Evolutionary conservation across 2,329 filamentous ascomycete species (phyloP).

Genomic region (Pyricularia pennisetigena): DNA sequence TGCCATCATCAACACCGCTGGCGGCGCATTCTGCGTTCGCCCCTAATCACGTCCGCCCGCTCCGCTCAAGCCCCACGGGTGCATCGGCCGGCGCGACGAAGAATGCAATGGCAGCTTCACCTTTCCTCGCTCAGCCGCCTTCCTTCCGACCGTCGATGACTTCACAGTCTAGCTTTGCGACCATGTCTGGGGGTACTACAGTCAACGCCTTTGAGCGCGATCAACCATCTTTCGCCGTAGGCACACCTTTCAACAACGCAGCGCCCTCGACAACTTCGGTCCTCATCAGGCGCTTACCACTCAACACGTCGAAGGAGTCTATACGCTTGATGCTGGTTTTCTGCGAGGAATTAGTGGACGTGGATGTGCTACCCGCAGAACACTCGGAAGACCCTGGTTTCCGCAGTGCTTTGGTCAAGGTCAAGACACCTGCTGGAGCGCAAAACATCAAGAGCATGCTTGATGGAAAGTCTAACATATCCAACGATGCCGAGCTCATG

Average conservation of each 20-base stretch:
- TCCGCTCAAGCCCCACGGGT: not conserved
- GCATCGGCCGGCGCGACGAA: slow-evolving; percentile 15
- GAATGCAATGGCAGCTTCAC: slow-evolving; percentile 33
- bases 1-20: not conserved
- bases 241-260: slow-evolving; percentile 26
- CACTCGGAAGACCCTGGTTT: slow-evolving; percentile 39
- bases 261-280: slow-evolving; percentile 28
- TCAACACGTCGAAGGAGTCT: slow-evolving; percentile 42
- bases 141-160: slow-evolving; percentile 24
- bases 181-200: slow-evolving; percentile 20
- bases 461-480: slow-evolving; percentile 42
- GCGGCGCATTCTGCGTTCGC: not conserved
- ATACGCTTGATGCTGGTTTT: slow-evolving; percentile 49
- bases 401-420: slow-evolving; percentile 41
- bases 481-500: slow-evolving; percentile 40
- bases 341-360: slow-evolving; percentile 42
- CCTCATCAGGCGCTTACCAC: slow-evolving; percentile 43
- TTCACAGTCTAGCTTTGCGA: slow-evolving; percentile 21
- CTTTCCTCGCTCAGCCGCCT: slow-evolving; percentile 29
- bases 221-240: slow-evolving; percentile 24
- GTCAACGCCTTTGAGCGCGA: slow-evolving; percentile 30
- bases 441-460: slow-evolving; percentile 47
- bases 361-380: slow-evolving; percentile 40
- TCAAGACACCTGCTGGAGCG: slow-evolving; percentile 42
- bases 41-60: not conserved